Evolutionary conservation across 768 basidiomycete genomes (phyloP).

Genomic region (Filobasidium wieringae): DNA sequence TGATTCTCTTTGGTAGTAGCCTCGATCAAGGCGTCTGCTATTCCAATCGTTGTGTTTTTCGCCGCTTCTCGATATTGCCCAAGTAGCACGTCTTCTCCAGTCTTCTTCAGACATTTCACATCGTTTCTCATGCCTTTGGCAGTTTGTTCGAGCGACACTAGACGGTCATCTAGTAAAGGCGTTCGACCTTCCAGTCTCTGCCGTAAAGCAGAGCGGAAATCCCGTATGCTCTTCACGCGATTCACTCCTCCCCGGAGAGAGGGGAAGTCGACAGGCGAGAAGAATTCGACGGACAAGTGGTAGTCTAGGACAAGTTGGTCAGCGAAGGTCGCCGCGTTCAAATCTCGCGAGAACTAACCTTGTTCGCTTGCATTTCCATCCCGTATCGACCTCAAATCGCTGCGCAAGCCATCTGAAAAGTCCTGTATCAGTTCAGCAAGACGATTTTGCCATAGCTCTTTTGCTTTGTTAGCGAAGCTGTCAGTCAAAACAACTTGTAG

Average conservation of each 20-base stretch:
- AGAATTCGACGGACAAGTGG: slow-evolving; percentile 50
- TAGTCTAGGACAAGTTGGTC: slow-evolving; percentile 40
- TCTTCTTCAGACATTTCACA: slow-evolving; percentile 37
- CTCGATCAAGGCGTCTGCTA: background rate
- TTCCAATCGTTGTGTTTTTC: background rate
- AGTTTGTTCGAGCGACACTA: slow-evolving; percentile 52
- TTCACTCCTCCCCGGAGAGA: too few species aligned
- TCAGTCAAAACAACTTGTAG: slow-evolving; percentile 48
- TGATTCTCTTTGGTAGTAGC: too few species aligned
- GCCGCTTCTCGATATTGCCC: background rate
- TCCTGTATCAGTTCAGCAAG: slow-evolving; percentile 43
- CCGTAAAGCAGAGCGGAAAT: slow-evolving; percentile 52
- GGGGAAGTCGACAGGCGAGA: slow-evolving; percentile 37
- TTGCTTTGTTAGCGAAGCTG: slow-evolving; percentile 48
- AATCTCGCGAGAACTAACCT: slow-evolving; percentile 21
- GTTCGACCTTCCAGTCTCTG: slow-evolving; percentile 58
- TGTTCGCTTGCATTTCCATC: slow-evolving; percentile 31
- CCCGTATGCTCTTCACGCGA: slow-evolving; percentile 40
- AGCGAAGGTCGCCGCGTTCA: background rate
- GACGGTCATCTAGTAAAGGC: slow-evolving; percentile 49
- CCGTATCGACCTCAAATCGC: slow-evolving; percentile 40
- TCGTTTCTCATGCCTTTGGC: slow-evolving; percentile 53
- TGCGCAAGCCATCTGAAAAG: slow-evolving; percentile 33
- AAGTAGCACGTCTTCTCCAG: background rate
- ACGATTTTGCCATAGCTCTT: slow-evolving; percentile 50